Percentiles rank a stretch among this genome's conserved stretches.
Conservation (phyloP, 768 basidiomycete species). For the Rickenella mellea region DNA sequence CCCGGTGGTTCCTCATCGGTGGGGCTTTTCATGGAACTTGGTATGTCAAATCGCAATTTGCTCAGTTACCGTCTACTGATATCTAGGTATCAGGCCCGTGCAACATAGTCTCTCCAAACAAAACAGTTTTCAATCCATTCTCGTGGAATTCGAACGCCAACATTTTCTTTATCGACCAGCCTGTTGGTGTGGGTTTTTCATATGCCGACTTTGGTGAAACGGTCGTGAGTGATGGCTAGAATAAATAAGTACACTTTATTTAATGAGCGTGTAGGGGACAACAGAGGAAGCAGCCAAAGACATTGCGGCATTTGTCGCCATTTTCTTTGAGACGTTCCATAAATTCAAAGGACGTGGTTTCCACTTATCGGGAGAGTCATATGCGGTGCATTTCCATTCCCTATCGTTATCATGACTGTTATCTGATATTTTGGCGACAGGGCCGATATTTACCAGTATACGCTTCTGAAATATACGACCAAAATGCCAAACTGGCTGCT, state of each 20-base stretch:
- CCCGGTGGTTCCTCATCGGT: constrained; percentile 19
- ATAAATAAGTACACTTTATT: background rate
- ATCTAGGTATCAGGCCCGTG: constrained; percentile 19
- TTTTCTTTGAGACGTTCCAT: constrained; percentile 32
- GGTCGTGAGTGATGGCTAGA: constrained; percentile 9
- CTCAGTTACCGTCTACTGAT: background rate
- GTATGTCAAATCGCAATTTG: constrained; percentile 12
- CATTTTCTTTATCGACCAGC: constrained; percentile 22
- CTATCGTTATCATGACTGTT: constrained; percentile 4
- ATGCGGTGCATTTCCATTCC: constrained; percentile 35
- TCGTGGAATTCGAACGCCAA: constrained; percentile 8
- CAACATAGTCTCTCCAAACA: constrained; percentile 13
- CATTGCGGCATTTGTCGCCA: constrained; percentile 25
- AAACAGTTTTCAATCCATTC: constrained; percentile 8
- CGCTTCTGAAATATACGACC: constrained; percentile 27
- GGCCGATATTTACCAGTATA: constrained; percentile 19
- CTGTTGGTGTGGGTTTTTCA: constrained; percentile 18
- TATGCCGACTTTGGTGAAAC: constrained; percentile 18
- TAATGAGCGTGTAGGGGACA: constrained; percentile 4
- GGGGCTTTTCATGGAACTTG: constrained; percentile 40
- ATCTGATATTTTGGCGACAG: background rate
- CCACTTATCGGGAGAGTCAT: constrained; percentile 38
- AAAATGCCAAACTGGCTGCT: constrained; percentile 13
- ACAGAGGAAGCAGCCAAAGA: constrained; percentile 31
- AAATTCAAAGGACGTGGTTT: constrained; percentile 25